Conservation (phyloP, 1,139 yeast genomes). For the Kodamaea alishanica region DNA sequence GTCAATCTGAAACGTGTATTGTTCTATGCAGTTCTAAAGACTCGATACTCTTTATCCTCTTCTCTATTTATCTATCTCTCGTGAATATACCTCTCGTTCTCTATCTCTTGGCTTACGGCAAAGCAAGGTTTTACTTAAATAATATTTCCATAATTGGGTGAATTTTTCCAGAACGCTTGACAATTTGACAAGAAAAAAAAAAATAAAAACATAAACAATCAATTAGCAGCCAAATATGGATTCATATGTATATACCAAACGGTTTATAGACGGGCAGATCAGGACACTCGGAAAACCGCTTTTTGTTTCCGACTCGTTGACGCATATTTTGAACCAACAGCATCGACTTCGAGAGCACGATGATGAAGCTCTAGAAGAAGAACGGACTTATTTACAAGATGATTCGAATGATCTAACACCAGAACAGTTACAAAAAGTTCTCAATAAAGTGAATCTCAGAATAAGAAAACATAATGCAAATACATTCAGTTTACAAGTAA, state of each 20-base stretch:
- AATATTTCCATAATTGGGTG: too few relatives aligned
- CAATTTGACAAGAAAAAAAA: too few relatives aligned
- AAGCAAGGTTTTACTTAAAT: too few relatives aligned
- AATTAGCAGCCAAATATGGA: neutral
- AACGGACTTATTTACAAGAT: slow-evolving; percentile 2
- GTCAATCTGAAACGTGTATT: too few relatives aligned
- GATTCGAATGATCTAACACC: slow-evolving; percentile 12
- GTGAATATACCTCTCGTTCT: too few relatives aligned
- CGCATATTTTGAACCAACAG: slow-evolving; percentile 14
- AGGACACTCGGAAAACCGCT: slow-evolving; percentile 25
- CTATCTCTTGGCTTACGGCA: too few relatives aligned
- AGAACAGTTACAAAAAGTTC: slow-evolving; percentile 20
- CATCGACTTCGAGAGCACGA: slow-evolving; percentile 6
- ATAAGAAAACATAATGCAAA: slow-evolving; percentile 29
- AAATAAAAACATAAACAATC: too few relatives aligned
- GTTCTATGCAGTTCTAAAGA: too few relatives aligned
- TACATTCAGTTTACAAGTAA: slow-evolving; percentile 28
- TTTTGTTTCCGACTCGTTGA: slow-evolving; percentile 14
- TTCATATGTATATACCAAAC: slow-evolving; percentile 27
- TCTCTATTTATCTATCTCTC: too few relatives aligned
- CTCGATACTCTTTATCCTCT: too few relatives aligned
- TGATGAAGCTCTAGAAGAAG: slow-evolving; percentile 3
- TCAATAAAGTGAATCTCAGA: slow-evolving; percentile 27
- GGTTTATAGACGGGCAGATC: slow-evolving; percentile 30
- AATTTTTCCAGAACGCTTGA: too few relatives aligned